Conservation (phyloP, 2,329 filamentous ascomycete species). For the Beauveria bassiana region DNA sequence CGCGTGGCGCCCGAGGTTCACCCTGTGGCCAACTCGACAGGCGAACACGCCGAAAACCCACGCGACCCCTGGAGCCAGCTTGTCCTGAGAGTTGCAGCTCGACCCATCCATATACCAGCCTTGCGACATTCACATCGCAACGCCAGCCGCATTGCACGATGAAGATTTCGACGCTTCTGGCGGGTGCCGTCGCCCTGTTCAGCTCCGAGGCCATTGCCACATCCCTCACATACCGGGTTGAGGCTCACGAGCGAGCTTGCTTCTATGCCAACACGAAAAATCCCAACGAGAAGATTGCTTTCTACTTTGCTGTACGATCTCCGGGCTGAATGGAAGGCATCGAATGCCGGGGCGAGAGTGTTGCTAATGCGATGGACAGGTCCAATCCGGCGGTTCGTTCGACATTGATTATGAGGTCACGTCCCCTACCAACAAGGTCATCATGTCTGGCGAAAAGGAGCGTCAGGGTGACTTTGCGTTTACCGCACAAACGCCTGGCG, state of each 20-base stretch:
- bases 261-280: conserved; percentile 80
- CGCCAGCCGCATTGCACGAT: conserved; percentile 36
- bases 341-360: neutral
- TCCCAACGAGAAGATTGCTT: conserved; percentile 81
- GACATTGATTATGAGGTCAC: conserved; percentile 90
- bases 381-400: conserved; percentile 96
- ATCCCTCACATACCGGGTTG: conserved; percentile 86
- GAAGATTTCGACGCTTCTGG: conserved; percentile 55
- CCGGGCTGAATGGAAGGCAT: neutral
- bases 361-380: conserved; percentile 41
- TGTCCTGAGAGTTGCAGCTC: conserved; percentile 17
- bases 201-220: conserved; percentile 68
- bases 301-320: conserved; percentile 86
- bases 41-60: conserved; percentile 5
- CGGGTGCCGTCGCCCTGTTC: conserved; percentile 63
- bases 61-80: conserved; percentile 18
- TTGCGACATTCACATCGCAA: neutral
- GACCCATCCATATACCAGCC: neutral
- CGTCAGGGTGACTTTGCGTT: conserved; percentile 97
- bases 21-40: conserved; percentile 1
- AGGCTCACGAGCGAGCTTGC: conserved; percentile 88
- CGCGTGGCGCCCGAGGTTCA: conserved; percentile 8
- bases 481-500: conserved; percentile 77
- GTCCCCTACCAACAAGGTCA: conserved; percentile 70
- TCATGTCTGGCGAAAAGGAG: conserved; percentile 82